Conservation (phyloP, 2,329 filamentous ascomycete species). For the Trichoderma sp. region DNA sequence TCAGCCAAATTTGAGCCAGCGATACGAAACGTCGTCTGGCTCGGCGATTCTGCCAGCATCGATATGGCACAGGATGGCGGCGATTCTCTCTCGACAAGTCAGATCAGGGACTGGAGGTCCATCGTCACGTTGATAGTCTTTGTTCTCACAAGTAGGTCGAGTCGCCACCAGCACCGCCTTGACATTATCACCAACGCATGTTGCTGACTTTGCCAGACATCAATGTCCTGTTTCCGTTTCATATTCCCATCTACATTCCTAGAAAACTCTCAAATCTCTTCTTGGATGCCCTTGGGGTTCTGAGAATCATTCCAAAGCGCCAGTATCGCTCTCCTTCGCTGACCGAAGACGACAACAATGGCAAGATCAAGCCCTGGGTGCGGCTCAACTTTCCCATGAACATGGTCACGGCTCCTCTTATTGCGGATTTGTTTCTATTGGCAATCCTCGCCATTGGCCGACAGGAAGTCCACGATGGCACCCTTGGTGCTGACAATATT, state of each 20-base stretch:
- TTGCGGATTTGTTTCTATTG: conserved; percentile 69
- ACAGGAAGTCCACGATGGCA: conserved; percentile 66
- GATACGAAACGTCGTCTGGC: background rate
- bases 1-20: background rate
- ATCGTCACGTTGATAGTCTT: conserved; percentile 70
- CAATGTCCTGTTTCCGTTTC: conserved; percentile 66
- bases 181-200: background rate
- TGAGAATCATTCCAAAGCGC: conserved; percentile 53
- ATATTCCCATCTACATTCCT: conserved; percentile 62
- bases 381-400: conserved; percentile 62
- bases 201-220: conserved; percentile 50
- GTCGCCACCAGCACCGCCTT: background rate
- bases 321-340: conserved; percentile 26
- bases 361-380: conserved; percentile 42
- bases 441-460: conserved; percentile 67
- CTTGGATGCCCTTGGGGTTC: conserved; percentile 34
- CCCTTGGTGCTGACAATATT: conserved; percentile 63
- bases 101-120: conserved; percentile 64
- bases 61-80: background rate
- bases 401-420: conserved; percentile 67
- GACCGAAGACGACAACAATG: conserved; percentile 28
- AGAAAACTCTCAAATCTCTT: conserved; percentile 45
- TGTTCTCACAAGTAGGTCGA: conserved; percentile 63
- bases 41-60: background rate
- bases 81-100: conserved; percentile 23